Percentiles rank a stretch among this genome's conserved stretches.
phyloP scores from a whole-genome alignment of 1,284 basidiomycete genomes.

The Ceraceosorus guamensis region DNA sequence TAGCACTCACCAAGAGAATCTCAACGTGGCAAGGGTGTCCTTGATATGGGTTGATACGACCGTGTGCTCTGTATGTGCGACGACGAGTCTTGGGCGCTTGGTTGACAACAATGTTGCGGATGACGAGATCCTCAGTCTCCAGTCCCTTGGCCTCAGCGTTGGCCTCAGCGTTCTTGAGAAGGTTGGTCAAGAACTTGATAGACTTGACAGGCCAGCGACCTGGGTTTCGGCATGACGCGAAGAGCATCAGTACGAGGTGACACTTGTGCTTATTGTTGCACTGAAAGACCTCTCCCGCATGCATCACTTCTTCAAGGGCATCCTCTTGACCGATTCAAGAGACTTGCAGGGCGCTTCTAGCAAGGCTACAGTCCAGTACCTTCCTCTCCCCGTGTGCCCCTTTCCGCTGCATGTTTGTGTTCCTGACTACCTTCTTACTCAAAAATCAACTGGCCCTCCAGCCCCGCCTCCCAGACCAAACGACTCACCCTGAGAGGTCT shows the following conservation, averaged over 20 bases:
- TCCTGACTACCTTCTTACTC: neutral
- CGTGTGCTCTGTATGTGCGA: constrained; percentile 97
- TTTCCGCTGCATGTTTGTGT: neutral
- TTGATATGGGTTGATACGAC: constrained; percentile 65
- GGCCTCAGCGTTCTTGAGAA: constrained; percentile 98
- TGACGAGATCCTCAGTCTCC: constrained; percentile 79
- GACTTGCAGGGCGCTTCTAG: too few relatives aligned
- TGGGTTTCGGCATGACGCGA: too few relatives aligned
- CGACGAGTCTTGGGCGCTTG: constrained; percentile 99
- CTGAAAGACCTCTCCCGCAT: too few relatives aligned
- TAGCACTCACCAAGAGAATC: constrained; percentile 43
- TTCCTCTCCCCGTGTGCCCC: neutral
- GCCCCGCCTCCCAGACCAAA: too few relatives aligned
- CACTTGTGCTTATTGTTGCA: constrained; percentile 1
- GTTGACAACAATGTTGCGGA: constrained; percentile 97
- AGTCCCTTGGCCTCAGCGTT: constrained; percentile 98
- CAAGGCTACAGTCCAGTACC: too few relatives aligned
- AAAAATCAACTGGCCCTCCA: too few relatives aligned
- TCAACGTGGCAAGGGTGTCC: constrained; percentile 93
- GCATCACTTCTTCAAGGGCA: too few relatives aligned
- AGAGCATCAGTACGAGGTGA: too few relatives aligned
- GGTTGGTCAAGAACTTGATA: constrained; percentile 84
- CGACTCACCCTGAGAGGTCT: constrained; percentile 80
- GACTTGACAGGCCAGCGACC: constrained; percentile 99
- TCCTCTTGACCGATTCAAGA: too few relatives aligned